Conservation (phyloP, 2,329 filamentous ascomycete genomes). For the Metarhizium rileyi region DNA sequence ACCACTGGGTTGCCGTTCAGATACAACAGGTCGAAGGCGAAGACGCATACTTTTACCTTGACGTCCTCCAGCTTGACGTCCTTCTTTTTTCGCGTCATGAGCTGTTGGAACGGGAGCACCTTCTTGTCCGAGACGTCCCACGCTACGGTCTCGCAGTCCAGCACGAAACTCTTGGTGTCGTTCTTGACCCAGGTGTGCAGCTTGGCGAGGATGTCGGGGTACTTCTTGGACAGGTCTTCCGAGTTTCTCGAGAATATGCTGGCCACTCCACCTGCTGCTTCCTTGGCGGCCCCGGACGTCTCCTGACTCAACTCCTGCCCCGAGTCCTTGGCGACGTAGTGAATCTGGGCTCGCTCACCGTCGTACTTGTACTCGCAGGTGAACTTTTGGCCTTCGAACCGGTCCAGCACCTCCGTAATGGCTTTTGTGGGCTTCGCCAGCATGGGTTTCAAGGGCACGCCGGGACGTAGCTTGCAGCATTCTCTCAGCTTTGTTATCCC, state of each 20-base stretch:
- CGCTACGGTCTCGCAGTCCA: constrained; percentile 97
- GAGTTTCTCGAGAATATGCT: constrained; percentile 97
- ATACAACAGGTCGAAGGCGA: constrained; percentile 91
- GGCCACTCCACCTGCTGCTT: constrained; percentile 62
- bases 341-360: constrained; percentile 95
- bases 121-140: constrained; percentile 96
- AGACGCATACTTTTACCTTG: constrained; percentile 94
- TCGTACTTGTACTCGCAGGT: constrained; percentile 99
- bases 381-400: constrained; percentile 90
- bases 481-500: constrained; percentile 77
- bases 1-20: constrained; percentile 87
- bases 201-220: constrained; percentile 87
- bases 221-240: constrained; percentile 94
- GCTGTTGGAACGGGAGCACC: constrained; percentile 89
- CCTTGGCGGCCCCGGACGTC: constrained; percentile 50
- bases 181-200: constrained; percentile 82
- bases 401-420: constrained; percentile 92
- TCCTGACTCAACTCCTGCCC: constrained; percentile 57
- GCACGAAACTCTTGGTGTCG: constrained; percentile 85
- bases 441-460: constrained; percentile 96
- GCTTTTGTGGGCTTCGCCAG: constrained; percentile 97
- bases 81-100: constrained; percentile 97
- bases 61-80: constrained; percentile 93
- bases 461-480: constrained; percentile 83
- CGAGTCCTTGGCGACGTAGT: constrained; percentile 82